Evolutionary conservation across 2,329 filamentous ascomycete genomes (phyloP).

Genomic region (Lecanicillium sp.): DNA sequence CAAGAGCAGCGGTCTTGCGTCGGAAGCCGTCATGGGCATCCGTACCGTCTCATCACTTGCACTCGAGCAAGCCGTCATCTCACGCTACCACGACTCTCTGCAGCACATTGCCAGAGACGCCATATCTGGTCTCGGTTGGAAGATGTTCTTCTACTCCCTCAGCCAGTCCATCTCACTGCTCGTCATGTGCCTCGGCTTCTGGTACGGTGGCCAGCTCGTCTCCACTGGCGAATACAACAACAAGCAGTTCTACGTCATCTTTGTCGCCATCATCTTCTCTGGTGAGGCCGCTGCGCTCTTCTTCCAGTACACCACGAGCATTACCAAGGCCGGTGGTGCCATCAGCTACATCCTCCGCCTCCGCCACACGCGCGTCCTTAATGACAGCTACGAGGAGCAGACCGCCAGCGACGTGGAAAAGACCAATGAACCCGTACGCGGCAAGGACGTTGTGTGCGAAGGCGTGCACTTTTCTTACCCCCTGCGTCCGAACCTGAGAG

Average conservation of each 20-base stretch:
- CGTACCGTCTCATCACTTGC: conserved; percentile 40
- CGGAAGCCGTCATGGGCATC: conserved; percentile 40
- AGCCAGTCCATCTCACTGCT: conserved; percentile 35
- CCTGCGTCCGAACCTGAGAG: conserved; percentile 27
- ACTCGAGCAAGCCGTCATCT: conserved; percentile 36
- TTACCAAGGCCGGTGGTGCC: conserved; percentile 43
- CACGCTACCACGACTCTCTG: conserved; percentile 28
- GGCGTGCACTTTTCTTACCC: conserved; percentile 55
- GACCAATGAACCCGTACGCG: conserved; percentile 17
- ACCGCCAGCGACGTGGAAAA: conserved; percentile 2
- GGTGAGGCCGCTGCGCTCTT: conserved; percentile 35
- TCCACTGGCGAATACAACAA: conserved; percentile 41
- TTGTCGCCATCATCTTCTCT: conserved; percentile 43
- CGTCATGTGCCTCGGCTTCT: conserved; percentile 34
- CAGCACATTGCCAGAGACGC: conserved; percentile 26
- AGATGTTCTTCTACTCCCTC: conserved; percentile 36
- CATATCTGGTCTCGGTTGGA: conserved; percentile 27
- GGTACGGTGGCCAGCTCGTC: conserved; percentile 34
- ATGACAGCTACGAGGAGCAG: conserved; percentile 24
- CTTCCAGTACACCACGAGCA: conserved; percentile 44
- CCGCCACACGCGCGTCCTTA: conserved; percentile 24
- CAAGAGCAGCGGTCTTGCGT: conserved; percentile 41
- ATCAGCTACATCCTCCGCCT: conserved; percentile 45
- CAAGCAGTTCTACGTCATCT: conserved; percentile 44
- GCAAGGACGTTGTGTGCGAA: conserved; percentile 40